Base-by-base conservation (phyloP, 257 asterid species). In the Scutellaria baicalensis region DNA sequence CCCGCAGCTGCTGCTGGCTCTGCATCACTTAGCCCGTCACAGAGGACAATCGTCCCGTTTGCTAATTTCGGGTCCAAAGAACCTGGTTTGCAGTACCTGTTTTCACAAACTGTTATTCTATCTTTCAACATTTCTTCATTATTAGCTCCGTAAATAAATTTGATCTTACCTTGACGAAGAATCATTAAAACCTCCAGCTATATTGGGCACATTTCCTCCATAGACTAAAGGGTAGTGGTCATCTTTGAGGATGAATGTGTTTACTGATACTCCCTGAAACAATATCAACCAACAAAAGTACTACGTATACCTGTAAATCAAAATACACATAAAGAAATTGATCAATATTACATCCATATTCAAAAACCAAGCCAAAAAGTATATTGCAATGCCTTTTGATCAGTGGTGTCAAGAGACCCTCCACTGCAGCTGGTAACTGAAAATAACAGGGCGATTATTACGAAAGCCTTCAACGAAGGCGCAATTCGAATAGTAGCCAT, bases 301-400 rank as follows among this genome's bases (percentile, higher is more conserved):
- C 90, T n/a, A 87, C 69, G 59, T 84, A 84, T 0, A 77, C 88
- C 86, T 84, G 44, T 40, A 36, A 49, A 16, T 21, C n/a, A 52
- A 35, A 51, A 27, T 27, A 27, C 33, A 27, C 2, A 27, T 27
- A 27, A 3, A 27, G 33, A 27, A 27, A 2, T 36, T 44, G 17
- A 20, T 16, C 1, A 20, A 20, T 16, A 44, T 5, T 31, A 13
- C 8, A 58, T 14, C 35, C 44, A 58, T 7, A 27, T 27, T 13
- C 35, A 6, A 62, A 8, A 42, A 31, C 0, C 2, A 9, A 65
- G 2, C 5, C 11, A 16, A 55, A 31, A 20, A 4, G 31, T 18
- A 33, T 57, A 6, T n/a, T 2, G 12, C 16, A 38, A 6, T 16
- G 76, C 89, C 87, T 84, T 86, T 72, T 80, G 70, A 80, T 72